Evolutionary conservation across 2,329 filamentous ascomycete species (phyloP), one percentile per base, ranked within the genome.

Genomic region (Pochonia chlamydosporia): DNA sequence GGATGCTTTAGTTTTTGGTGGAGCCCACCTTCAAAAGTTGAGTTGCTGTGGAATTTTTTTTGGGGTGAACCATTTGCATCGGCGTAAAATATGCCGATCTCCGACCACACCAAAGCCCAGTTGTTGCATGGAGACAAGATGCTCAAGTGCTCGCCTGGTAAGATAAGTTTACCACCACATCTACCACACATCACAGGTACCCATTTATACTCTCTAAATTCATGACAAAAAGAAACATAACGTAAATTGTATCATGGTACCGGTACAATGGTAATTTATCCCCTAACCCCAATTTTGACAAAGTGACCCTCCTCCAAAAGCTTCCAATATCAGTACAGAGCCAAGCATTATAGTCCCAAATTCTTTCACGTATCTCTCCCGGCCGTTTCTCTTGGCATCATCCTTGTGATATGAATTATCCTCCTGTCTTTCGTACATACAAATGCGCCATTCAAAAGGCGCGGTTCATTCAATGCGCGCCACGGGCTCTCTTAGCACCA

Each of bases 401-500:
- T n/a, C n/a, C n/a, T n/a, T n/a, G n/a, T n/a, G n/a, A n/a, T n/a
- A n/a, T n/a, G n/a, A n/a, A n/a, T 21, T 23, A 23, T 13, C 35
- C 20, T 13, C 8, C 18, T 23, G 35, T 16, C 9, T 5, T 40
- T 28, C n/a, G 4, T 30, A 5, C 14, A 13, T 40, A n/a, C 40
- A 16, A 25, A 4, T 21, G 10, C 14, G 13, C 23, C 18, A 16
- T 26, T 60, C 57, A 70, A 37, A 68, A 66, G 18, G 63, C 65
- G 49, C 70, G n/a, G n/a, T n/a, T 33, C 18, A 16, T 26, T 60
- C 57, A 70, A 37, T 69, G 66, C 20, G 63, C 65, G 49, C 70
- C 70, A 30, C 70, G 60, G 4, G 68, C 65, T 49, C 70, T 59
- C 59, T 73, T 73, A 3, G 67, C 68, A 18, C 69, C 69, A 16